A percentile compares a stretch with the other conserved stretches of the same genome.
These are phyloP conservation scores for Neofusicoccum kwambonambiense DNA, from an alignment of 2,329 filamentous ascomycete genomes.

Conservation along the genomic window DNA sequence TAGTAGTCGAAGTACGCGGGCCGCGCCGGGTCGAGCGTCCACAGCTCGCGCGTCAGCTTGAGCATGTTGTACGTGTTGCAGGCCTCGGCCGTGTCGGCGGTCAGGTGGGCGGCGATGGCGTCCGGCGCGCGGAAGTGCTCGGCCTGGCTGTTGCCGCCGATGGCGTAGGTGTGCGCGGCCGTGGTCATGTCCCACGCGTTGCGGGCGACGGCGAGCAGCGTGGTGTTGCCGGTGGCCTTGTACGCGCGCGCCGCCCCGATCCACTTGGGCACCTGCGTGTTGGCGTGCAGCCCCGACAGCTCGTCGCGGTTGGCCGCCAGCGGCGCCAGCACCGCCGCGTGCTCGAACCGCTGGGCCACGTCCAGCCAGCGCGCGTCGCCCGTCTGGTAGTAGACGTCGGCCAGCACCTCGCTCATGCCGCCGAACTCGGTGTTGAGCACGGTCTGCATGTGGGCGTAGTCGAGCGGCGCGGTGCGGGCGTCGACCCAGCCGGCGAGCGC, in stretches of 20 bases:
- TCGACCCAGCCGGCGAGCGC: constrained; percentile 52
- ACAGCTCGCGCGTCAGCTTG: constrained; percentile 54
- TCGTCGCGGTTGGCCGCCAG: constrained; percentile 47
- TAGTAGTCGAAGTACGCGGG: constrained; percentile 55
- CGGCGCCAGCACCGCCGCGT: constrained; percentile 48
- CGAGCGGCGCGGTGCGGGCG: constrained; percentile 44
- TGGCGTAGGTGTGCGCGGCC: constrained; percentile 51
- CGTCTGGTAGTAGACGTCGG: constrained; percentile 49
- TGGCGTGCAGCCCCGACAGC: constrained; percentile 52
- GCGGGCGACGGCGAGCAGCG: constrained; percentile 49
- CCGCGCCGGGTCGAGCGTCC: constrained; percentile 42
- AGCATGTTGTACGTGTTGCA: constrained; percentile 61
- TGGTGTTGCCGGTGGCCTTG: constrained; percentile 46
- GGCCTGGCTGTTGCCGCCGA: constrained; percentile 54
- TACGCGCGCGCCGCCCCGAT: constrained; percentile 52
- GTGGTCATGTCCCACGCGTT: constrained; percentile 53
- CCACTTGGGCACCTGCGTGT: constrained; percentile 56
- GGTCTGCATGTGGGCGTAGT: constrained; percentile 47
- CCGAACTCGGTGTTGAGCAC: constrained; percentile 53
- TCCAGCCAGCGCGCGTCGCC: constrained; percentile 48
- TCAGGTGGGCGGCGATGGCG: constrained; percentile 47
- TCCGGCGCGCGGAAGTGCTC: constrained; percentile 53
- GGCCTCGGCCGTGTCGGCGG: constrained; percentile 50
- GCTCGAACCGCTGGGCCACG: constrained; percentile 52
- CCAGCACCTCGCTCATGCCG: constrained; percentile 54